Percentiles rank a stretch among this genome's conserved stretches.
phyloP scores from a whole-genome alignment of 139 green algal species.

The Chlamydomonas incerta region DNA sequence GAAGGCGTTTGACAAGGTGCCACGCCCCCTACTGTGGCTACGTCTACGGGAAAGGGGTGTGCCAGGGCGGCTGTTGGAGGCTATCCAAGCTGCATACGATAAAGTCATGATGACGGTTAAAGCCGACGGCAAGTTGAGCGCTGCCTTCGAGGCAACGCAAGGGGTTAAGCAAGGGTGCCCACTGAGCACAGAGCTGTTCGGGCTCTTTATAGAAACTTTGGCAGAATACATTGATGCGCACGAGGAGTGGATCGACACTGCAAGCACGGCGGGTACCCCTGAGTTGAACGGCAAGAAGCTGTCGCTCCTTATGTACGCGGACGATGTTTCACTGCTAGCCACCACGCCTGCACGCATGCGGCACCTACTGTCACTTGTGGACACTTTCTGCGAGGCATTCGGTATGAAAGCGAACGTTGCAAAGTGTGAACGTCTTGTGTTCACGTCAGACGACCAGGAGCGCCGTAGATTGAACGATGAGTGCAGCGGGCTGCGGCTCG shows the following conservation, averaged over 20 bases:
- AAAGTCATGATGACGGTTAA: not conserved
- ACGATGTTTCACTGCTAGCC: too few relatives aligned
- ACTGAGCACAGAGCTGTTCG: not conserved
- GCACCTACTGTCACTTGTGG: too few relatives aligned
- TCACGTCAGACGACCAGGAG: too few relatives aligned
- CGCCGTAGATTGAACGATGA: too few relatives aligned
- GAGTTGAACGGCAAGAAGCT: too few relatives aligned
- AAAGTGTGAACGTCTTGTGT: too few relatives aligned
- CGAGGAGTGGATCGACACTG: not conserved
- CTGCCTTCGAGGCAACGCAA: not conserved
- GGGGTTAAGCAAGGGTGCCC: slow-evolving; percentile 1
- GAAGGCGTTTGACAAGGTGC: not conserved
- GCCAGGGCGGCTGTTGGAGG: not conserved
- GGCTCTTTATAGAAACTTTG: not conserved
- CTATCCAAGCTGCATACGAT: not conserved
- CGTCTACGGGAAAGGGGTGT: not conserved
- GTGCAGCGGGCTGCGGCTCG: too few relatives aligned
- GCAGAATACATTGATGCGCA: not conserved
- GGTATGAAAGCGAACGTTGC: too few relatives aligned
- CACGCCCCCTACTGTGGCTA: not conserved
- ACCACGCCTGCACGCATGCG: too few relatives aligned
- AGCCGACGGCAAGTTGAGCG: not conserved
- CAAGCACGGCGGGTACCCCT: too few relatives aligned
- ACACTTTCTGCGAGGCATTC: too few relatives aligned
- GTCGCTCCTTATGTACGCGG: too few relatives aligned